phyloP scores from a whole-genome alignment of 2,329 filamentous ascomycete species.

The Volutella citrinella region DNA sequence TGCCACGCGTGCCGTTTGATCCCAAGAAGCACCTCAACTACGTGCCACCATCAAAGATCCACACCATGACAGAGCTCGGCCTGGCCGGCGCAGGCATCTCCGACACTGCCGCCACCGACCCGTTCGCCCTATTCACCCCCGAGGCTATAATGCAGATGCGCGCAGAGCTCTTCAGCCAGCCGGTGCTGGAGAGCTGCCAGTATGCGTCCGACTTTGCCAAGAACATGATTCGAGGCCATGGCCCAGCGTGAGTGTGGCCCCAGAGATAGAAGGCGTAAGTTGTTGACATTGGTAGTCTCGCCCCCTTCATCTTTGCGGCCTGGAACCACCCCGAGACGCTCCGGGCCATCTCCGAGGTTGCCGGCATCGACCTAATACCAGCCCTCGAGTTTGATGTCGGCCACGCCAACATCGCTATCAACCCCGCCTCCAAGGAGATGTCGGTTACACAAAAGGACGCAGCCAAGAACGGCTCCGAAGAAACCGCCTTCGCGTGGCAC shows the following conservation, averaged over 20 bases:
- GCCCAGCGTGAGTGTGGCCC: constrained; percentile 41
- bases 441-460: constrained; percentile 31
- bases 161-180: constrained; percentile 54
- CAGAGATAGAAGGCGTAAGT: neutral
- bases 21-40: constrained; percentile 54
- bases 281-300: constrained; percentile 29
- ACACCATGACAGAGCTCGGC: constrained; percentile 61
- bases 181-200: constrained; percentile 55
- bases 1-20: constrained; percentile 39
- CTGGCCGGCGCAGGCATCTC: constrained; percentile 57
- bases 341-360: constrained; percentile 51
- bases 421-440: constrained; percentile 30
- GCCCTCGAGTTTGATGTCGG: constrained; percentile 53
- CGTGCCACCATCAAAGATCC: constrained; percentile 45
- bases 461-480: constrained; percentile 23
- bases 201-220: constrained; percentile 43
- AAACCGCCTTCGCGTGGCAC: constrained; percentile 61
- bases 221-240: constrained; percentile 52
- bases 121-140: constrained; percentile 59
- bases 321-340: too few relatives aligned
- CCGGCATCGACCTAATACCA: constrained; percentile 52
- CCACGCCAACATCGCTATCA: constrained; percentile 51
- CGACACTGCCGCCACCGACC: constrained; percentile 59
- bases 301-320: constrained; percentile 58
- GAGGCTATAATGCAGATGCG: constrained; percentile 62